phyloP scores from a whole-genome alignment of 2,329 filamentous ascomycete species.

The Alternaria gansuensis region DNA sequence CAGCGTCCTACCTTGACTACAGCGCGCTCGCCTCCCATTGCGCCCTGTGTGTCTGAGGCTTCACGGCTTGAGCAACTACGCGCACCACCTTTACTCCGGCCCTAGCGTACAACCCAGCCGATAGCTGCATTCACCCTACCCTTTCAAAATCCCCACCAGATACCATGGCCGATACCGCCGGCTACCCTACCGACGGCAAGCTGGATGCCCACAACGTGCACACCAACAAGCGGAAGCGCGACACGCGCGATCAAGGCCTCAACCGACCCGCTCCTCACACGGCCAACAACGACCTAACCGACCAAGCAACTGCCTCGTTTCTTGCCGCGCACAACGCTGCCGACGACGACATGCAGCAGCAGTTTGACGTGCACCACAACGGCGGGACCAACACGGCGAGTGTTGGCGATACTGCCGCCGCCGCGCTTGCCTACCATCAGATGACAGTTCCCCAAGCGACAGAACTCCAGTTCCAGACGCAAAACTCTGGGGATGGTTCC shows the following conservation, averaged over 20 bases:
- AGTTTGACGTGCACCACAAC: constrained; percentile 61
- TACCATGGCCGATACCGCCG: constrained; percentile 51
- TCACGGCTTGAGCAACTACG: constrained; percentile 6
- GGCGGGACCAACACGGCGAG: constrained; percentile 60
- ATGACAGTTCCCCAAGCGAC: constrained; percentile 67
- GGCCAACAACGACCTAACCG: constrained; percentile 47
- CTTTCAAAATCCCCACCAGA: background rate
- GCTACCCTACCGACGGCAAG: constrained; percentile 51
- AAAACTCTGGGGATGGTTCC: constrained; percentile 55
- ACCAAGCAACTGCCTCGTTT: constrained; percentile 52
- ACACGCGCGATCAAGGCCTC: constrained; percentile 55
- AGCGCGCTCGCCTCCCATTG: constrained; percentile 3
- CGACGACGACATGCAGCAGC: constrained; percentile 55
- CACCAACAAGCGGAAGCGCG: constrained; percentile 59
- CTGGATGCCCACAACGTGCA: constrained; percentile 44
- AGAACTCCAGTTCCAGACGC: constrained; percentile 62
- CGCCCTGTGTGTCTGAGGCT: background rate
- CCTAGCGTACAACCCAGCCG: background rate
- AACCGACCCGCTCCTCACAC: constrained; percentile 49
- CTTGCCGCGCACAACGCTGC: constrained; percentile 54
- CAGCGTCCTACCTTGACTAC: background rate
- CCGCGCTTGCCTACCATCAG: constrained; percentile 62
- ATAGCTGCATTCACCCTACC: background rate
- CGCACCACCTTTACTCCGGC: constrained; percentile 7
- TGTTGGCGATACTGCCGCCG: constrained; percentile 68